Conservation (phyloP, 768 basidiomycete genomes). For the Lentinula boryana region DNA sequence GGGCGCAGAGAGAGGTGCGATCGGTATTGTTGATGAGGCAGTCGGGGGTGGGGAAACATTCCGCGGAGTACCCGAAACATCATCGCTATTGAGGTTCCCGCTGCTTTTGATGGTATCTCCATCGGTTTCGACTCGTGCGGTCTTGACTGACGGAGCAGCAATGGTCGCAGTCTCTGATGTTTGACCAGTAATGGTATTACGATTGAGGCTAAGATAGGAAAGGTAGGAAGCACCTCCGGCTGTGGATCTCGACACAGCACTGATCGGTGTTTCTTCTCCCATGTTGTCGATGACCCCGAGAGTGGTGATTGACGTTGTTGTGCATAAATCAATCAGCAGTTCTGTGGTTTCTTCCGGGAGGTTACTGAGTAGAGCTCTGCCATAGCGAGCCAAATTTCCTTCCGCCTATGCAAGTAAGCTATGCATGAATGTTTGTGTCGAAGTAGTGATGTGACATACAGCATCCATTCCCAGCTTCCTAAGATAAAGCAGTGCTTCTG, state of each 20-base stretch:
- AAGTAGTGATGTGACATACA: conserved; percentile 39
- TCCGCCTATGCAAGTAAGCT: conserved; percentile 52
- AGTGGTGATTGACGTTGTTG: conserved; percentile 50
- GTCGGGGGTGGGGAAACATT: conserved; percentile 22
- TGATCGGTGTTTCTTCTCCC: conserved; percentile 18
- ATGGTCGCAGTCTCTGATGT: conserved; percentile 34
- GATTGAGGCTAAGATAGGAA: conserved; percentile 72
- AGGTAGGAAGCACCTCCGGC: conserved; percentile 58
- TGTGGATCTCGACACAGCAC: conserved; percentile 16
- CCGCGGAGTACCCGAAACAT: conserved; percentile 18
- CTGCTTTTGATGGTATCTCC: conserved; percentile 23
- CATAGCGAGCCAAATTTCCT: conserved; percentile 82
- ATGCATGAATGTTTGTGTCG: background rate
- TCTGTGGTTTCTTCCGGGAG: conserved; percentile 88
- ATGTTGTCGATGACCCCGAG: conserved; percentile 31
- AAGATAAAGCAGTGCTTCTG: conserved; percentile 78
- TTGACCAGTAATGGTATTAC: conserved; percentile 38
- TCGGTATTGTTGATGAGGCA: conserved; percentile 8
- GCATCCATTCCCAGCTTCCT: conserved; percentile 71
- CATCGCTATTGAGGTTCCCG: conserved; percentile 45
- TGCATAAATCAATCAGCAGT: conserved; percentile 88
- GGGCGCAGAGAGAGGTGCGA: conserved; percentile 12
- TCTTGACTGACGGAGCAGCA: conserved; percentile 42
- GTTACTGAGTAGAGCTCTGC: conserved; percentile 74
- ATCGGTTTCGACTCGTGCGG: conserved; percentile 31